Percentiles rank a stretch among this genome's conserved stretches.
Conservation (phyloP, 2,329 filamentous ascomycete genomes). For the Fusarium sp. region DNA sequence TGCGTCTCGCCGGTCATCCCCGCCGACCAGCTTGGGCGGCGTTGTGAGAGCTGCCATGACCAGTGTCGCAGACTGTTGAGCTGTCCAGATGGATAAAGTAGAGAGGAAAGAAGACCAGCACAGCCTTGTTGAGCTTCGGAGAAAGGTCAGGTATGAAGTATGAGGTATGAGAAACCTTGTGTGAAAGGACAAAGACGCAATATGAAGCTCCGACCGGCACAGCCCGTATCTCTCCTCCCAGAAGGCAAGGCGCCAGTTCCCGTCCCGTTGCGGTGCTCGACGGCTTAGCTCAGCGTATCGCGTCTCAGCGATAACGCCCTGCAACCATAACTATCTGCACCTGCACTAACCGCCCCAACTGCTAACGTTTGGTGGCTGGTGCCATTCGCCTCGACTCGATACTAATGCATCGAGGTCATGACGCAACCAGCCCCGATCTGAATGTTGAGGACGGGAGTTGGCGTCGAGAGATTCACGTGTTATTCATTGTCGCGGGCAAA, state of each 20-base stretch:
- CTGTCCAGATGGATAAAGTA: neutral
- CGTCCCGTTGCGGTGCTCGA: slow-evolving; percentile 6
- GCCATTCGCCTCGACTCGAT: neutral
- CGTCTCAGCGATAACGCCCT: slow-evolving; percentile 33
- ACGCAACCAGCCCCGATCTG: slow-evolving; percentile 26
- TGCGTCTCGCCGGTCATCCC: slow-evolving; percentile 21
- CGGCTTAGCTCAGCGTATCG: slow-evolving; percentile 33
- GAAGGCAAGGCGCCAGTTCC: neutral
- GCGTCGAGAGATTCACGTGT: neutral
- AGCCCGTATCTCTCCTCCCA: slow-evolving; percentile 1
- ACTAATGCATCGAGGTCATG: slow-evolving; percentile 28
- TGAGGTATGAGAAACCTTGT: neutral
- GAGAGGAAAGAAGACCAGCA: neutral
- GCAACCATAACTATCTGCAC: neutral
- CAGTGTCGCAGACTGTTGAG: neutral
- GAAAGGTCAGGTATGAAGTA: neutral
- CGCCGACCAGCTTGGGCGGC: slow-evolving; percentile 30
- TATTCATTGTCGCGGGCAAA: neutral
- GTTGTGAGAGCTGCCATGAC: slow-evolving; percentile 31
- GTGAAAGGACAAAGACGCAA: slow-evolving; percentile 1
- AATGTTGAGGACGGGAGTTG: neutral
- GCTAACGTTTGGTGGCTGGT: slow-evolving; percentile 3
- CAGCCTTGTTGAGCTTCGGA: neutral
- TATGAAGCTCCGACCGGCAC: slow-evolving; percentile 4
- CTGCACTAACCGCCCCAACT: neutral